Evolutionary conservation across 2,329 filamentous ascomycete genomes (phyloP).

Genomic region (Ophiostoma perfectum): DNA sequence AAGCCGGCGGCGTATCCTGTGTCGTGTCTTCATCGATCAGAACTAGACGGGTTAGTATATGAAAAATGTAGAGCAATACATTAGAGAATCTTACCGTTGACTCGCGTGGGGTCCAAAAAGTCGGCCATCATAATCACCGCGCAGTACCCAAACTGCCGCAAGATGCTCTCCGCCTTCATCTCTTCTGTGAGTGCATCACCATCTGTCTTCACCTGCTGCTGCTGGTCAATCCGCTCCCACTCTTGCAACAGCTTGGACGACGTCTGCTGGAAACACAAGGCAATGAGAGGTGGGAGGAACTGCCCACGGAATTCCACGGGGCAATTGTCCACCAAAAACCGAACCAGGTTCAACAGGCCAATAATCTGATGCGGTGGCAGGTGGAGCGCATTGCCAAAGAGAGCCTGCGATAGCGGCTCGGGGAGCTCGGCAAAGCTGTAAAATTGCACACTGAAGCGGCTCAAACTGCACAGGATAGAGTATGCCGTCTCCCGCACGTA

Average conservation of each 20-base stretch:
- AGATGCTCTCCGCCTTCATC: conserved; percentile 96
- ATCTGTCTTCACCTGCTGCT: conserved; percentile 57
- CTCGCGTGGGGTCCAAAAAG: conserved; percentile 70
- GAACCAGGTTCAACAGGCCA: conserved; percentile 81
- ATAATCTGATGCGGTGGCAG: conserved; percentile 91
- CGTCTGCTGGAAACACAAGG: conserved; percentile 77
- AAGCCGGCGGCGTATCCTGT: neutral
- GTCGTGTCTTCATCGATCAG: conserved; percentile 24
- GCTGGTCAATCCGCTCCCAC: conserved; percentile 70
- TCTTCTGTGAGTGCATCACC: conserved; percentile 83
- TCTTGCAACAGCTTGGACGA: conserved; percentile 81
- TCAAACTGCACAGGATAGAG: conserved; percentile 90
- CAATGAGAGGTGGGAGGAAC: conserved; percentile 79
- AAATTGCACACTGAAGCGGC: conserved; percentile 77
- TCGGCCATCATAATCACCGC: conserved; percentile 88
- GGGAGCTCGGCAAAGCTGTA: conserved; percentile 86
- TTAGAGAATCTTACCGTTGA: conserved; percentile 32
- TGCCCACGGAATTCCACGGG: conserved; percentile 69
- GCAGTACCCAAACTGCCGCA: conserved; percentile 86
- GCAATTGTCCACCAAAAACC: conserved; percentile 87
- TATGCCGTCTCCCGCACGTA: conserved; percentile 92
- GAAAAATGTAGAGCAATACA: too few species aligned
- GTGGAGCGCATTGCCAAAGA: conserved; percentile 76
- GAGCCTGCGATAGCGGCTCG: conserved; percentile 70
- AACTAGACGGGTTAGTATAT: conserved; percentile 33